Evolutionary conservation across 257 asterid species (phyloP).

Genomic region (Nicotiana otophora): DNA sequence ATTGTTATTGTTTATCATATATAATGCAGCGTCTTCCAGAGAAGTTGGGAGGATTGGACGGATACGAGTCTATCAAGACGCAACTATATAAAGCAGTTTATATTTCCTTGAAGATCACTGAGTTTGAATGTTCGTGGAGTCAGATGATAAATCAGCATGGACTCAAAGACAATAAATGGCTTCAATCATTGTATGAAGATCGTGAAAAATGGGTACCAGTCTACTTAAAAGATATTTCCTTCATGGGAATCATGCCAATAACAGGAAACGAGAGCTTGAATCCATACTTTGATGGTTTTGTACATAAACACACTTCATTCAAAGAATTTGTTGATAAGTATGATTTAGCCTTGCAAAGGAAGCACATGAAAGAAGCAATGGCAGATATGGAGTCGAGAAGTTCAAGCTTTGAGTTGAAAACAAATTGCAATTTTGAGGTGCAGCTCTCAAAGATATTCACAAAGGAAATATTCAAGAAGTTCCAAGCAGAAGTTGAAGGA

Average conservation of each 20-base stretch:
- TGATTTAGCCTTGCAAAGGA: conserved; percentile 53
- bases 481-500: conserved; percentile 48
- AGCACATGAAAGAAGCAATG: conserved; percentile 43
- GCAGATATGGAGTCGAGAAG: conserved; percentile 48
- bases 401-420: conserved; percentile 35
- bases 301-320: conserved; percentile 51
- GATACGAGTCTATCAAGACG: conserved; percentile 44
- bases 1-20: conserved; percentile 39
- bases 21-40: conserved; percentile 54
- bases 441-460: conserved; percentile 54
- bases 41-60: conserved; percentile 55
- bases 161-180: conserved; percentile 50
- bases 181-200: conserved; percentile 43
- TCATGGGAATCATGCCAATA: conserved; percentile 39
- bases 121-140: conserved; percentile 47
- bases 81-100: conserved; percentile 44
- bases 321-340: conserved; percentile 55
- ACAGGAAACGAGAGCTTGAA: conserved; percentile 29
- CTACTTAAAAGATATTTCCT: conserved; percentile 45
- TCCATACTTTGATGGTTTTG: conserved; percentile 47
- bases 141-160: conserved; percentile 40
- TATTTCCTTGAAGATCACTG: conserved; percentile 46
- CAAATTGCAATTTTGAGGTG: conserved; percentile 50
- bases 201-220: conserved; percentile 55
- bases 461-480: conserved; percentile 45